These are phyloP conservation scores for Notholithocarpus densiflorus DNA, from an alignment of 306 rosid species.

Conservation along the genomic window DNA sequence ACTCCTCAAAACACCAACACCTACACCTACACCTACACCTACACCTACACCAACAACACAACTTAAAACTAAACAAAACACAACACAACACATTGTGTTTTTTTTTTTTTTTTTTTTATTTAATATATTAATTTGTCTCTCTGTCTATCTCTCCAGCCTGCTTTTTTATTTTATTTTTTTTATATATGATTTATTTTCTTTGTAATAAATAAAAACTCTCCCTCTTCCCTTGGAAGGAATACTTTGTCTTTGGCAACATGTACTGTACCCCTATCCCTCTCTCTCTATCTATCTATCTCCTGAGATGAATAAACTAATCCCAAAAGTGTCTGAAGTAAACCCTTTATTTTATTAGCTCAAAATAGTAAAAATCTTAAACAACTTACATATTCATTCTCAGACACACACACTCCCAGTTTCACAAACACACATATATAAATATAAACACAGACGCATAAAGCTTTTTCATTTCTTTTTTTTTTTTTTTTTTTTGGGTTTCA, in stretches of 20 bases:
- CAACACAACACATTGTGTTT: too few species aligned
- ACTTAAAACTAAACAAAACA: not conserved
- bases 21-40: not conserved
- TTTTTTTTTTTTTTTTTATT: too few species aligned
- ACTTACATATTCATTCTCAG: not conserved
- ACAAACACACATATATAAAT: not conserved
- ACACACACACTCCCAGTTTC: not conserved
- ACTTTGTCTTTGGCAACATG: too few species aligned
- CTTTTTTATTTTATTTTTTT: not conserved
- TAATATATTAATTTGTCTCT: not conserved
- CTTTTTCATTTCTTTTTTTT: not conserved
- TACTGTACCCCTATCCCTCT: too few species aligned
- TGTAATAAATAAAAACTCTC: not conserved
- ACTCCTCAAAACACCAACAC: slow-evolving; percentile 5
- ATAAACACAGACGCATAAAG: not conserved
- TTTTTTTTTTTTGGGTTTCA: not conserved
- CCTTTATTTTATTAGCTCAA: slow-evolving; percentile 15
- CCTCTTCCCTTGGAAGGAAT: too few species aligned
- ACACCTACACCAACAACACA: not conserved
- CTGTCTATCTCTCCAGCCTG: not conserved
- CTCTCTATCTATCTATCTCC: not conserved
- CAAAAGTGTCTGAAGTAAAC: slow-evolving; percentile 29
- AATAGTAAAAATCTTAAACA: slow-evolving; percentile 21
- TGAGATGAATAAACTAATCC: slow-evolving; percentile 32
- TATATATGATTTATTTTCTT: not conserved